These are phyloP conservation scores for Fusarium hainanense DNA, from an alignment of 2,329 filamentous ascomycete species.

Conservation along the genomic window DNA sequence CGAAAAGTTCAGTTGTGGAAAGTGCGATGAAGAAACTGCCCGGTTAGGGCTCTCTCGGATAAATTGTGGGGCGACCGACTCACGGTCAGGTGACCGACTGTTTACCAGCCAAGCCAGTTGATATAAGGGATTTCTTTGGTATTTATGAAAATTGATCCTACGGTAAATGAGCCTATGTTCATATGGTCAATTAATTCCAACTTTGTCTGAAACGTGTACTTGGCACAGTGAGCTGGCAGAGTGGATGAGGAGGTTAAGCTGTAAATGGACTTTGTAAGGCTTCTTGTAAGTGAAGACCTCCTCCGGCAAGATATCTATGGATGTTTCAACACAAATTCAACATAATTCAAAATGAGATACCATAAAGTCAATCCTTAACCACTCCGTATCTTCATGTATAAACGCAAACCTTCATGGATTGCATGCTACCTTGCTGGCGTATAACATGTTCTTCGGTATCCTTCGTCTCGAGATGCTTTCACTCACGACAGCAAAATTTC, in stretches of 20 bases:
- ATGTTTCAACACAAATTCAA: neutral
- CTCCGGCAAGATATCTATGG: neutral
- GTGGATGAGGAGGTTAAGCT: neutral
- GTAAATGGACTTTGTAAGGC: neutral
- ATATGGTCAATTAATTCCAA: neutral
- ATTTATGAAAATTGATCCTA: slow-evolving; percentile 24
- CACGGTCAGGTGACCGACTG: no score
- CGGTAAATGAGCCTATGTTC: neutral
- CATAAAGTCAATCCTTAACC: rapidly evolving
- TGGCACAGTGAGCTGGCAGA: neutral
- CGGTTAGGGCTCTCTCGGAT: no score
- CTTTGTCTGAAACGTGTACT: neutral
- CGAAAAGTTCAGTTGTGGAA: no score
- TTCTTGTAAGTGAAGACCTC: neutral
- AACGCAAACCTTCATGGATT: neutral
- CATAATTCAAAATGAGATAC: neutral
- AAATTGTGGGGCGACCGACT: no score
- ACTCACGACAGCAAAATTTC: neutral
- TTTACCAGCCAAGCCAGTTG: no score
- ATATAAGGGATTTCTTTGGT: neutral
- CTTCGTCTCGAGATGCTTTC: neutral
- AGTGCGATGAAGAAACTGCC: no score
- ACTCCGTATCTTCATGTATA: neutral
- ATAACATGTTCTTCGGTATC: neutral
- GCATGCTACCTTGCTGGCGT: neutral